Base-by-base conservation (phyloP, 2,329 filamentous ascomycete species). In the Trichoderma cornu-damae region DNA sequence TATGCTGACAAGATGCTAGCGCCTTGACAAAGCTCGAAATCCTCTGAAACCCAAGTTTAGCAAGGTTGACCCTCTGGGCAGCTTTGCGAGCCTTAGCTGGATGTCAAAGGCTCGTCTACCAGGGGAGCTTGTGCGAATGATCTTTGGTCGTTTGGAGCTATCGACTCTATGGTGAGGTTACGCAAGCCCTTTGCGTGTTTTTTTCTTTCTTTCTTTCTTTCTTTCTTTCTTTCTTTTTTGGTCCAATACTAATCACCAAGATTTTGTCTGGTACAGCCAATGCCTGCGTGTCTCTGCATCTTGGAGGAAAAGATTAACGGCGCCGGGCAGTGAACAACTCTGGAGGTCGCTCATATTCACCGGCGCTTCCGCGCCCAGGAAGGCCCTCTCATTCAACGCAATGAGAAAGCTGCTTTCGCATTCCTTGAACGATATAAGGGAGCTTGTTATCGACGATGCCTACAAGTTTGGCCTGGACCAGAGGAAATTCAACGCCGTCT, bases 141-240 rank as follows among this genome's bases (percentile, higher is more conserved):
- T 75, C 6, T 70, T 75, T 34, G 64, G 63, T 12, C 67, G 66
- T 37, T 60, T 75, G 7, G 70, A 71, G 49, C 65, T 74, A n/a
- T 50, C 61, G 3, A 63, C 67, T 9, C 60, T 70, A 9, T 65
- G 70, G 68, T 71, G 64, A 32, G 64, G 61, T 30, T 12, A 4
- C 12, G 7, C 6, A 44, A 18, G 6, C 8, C 20, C 3, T 2
- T 26, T 22, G 4, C 20, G 9, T 6, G 9, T 30, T n/a, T n/a
- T n/a, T n/a, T n/a, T n/a, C n/a, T n/a, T n/a, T n/a, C n/a, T n/a
- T n/a, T n/a, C n/a, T n/a, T n/a, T n/a, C n/a, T n/a, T n/a, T n/a
- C n/a, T n/a, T n/a, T n/a, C n/a, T n/a, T n/a, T n/a, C n/a, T n/a
- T n/a, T n/a, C 7, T 6, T 2, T 14, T 5, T 24, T 11, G 30